Conservation (phyloP, 2,329 filamentous ascomycete species). For the Hypoxylon sp. region DNA sequence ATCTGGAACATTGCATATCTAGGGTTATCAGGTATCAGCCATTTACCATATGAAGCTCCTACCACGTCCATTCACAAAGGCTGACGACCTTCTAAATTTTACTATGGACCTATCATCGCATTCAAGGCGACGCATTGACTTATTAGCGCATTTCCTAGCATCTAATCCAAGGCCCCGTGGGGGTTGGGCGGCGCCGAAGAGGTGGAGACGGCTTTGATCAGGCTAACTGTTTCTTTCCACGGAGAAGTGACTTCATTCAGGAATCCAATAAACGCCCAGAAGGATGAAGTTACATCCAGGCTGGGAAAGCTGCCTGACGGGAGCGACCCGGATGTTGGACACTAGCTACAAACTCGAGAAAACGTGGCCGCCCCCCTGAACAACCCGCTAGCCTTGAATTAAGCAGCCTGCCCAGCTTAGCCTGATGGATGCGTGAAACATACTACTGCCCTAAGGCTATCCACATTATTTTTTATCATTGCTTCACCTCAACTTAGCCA, state of each 20-base stretch:
- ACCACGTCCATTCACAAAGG: slow-evolving; percentile 4
- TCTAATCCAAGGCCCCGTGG: slow-evolving; percentile 36
- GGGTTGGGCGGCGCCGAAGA: slow-evolving; percentile 24
- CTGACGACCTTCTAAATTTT: slow-evolving; percentile 6
- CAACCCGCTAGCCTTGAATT: slow-evolving; percentile 21
- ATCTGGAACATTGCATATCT: slow-evolving; percentile 10
- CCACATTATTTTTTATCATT: slow-evolving; percentile 26
- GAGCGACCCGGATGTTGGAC: slow-evolving; percentile 28
- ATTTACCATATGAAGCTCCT: slow-evolving; percentile 10
- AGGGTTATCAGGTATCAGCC: slow-evolving; percentile 1
- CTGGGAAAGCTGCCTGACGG: slow-evolving; percentile 20
- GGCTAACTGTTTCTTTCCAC: slow-evolving; percentile 19
- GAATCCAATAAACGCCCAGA: not conserved
- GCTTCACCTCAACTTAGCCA: slow-evolving; percentile 9
- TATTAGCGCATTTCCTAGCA: slow-evolving; percentile 33
- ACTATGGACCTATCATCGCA: slow-evolving; percentile 16
- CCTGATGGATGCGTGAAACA: slow-evolving; percentile 35
- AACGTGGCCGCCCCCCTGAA: slow-evolving; percentile 31
- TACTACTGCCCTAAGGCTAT: slow-evolving; percentile 17
- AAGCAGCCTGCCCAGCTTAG: slow-evolving; percentile 19
- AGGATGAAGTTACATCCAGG: slow-evolving; percentile 5
- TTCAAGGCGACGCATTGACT: slow-evolving; percentile 32
- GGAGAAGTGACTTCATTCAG: slow-evolving; percentile 19
- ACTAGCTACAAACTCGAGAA: slow-evolving; percentile 24
- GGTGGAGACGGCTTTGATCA: slow-evolving; percentile 31